phyloP scores from a whole-genome alignment of 2,329 filamentous ascomycete species.

The Ascochyta koolunga region DNA sequence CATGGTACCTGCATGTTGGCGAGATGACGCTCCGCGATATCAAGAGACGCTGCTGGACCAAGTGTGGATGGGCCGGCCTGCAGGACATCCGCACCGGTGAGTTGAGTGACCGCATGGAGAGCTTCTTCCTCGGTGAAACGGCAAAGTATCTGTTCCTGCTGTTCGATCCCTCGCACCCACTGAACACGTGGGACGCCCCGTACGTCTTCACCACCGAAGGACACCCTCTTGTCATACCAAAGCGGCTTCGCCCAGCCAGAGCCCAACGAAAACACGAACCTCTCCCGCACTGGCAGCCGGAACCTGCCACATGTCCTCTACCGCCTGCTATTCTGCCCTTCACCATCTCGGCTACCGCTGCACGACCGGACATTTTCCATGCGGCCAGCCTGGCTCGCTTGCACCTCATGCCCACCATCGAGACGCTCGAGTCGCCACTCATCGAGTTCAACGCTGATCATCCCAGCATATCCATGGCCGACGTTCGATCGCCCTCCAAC shows the following conservation, averaged over 20 bases:
- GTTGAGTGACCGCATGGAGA: slow-evolving; percentile 94
- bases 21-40: slow-evolving; percentile 95
- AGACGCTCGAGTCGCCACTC: slow-evolving; percentile 64
- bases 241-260: slow-evolving; percentile 37
- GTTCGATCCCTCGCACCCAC: slow-evolving; percentile 82
- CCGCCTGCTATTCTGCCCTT: slow-evolving; percentile 67
- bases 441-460: slow-evolving; percentile 60
- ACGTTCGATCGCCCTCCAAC: slow-evolving; percentile 69
- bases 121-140: slow-evolving; percentile 96
- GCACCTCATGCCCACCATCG: slow-evolving; percentile 69
- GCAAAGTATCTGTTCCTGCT: slow-evolving; percentile 94
- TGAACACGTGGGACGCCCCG: slow-evolving; percentile 84
- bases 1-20: slow-evolving; percentile 94
- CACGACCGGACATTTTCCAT: slow-evolving; percentile 83
- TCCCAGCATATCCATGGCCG: slow-evolving; percentile 61
- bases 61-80: slow-evolving; percentile 91
- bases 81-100: slow-evolving; percentile 69
- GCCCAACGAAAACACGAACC: not conserved
- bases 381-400: slow-evolving; percentile 84
- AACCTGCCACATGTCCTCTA: slow-evolving; percentile 67
- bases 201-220: slow-evolving; percentile 97
- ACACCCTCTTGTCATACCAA: slow-evolving; percentile 85
- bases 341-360: slow-evolving; percentile 78
- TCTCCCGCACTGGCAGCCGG: slow-evolving; percentile 21
- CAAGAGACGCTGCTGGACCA: slow-evolving; percentile 83